Evolutionary conservation across 306 rosid species (phyloP), one percentile per base, ranked within the genome.

Genomic region (Malus sieversii): DNA sequence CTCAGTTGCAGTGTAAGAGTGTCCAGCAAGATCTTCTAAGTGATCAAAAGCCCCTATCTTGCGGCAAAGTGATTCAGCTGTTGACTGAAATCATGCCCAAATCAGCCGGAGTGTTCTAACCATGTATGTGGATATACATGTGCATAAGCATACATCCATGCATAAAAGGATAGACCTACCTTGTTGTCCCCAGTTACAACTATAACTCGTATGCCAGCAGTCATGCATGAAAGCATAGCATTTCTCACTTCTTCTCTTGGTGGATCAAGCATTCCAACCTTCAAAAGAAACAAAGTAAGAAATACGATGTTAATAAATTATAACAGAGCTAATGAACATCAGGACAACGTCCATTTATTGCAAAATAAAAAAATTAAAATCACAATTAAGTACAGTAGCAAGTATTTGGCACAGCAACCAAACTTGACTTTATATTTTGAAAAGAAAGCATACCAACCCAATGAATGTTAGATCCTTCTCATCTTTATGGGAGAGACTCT

Each of bases 261-360:
- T 85, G 97, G 99, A 89, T 95, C 99, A 79, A 85, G 95, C 97
- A 95, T 92, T 84, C 98, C 98, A 72, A 92, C 93, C 98, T 94
- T 85, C 83, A 82, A 72, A 71, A 74, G 64, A 62, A 40, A 23
- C 35, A 25, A 60, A 4, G 75, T 72, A 75, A 30, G 72, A 64
- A 55, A 74, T 72, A 4, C 70, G 44, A 75, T 57, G 61, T 23
- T 25, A 67, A 42, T 27, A 35, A 6, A 35, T 35, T 35, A 35
- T 35, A 70, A 75, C 32, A 46, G 66, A 72, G 46, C 66, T 11
- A 38, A 57, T 1, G 16, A 29, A 19, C 16, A 20, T 3, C 27
- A 23, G 51, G 69, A 61, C 19, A 29, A 53, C 4, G 20, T 42
- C 51, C 44, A 45, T 45, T 16, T 67, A 58, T 46, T 57, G 45